Percentiles rank a stretch among this genome's conserved stretches.
Conservation (phyloP, 257 asterid genomes). For the Dorcoceras hygrometricum region DNA sequence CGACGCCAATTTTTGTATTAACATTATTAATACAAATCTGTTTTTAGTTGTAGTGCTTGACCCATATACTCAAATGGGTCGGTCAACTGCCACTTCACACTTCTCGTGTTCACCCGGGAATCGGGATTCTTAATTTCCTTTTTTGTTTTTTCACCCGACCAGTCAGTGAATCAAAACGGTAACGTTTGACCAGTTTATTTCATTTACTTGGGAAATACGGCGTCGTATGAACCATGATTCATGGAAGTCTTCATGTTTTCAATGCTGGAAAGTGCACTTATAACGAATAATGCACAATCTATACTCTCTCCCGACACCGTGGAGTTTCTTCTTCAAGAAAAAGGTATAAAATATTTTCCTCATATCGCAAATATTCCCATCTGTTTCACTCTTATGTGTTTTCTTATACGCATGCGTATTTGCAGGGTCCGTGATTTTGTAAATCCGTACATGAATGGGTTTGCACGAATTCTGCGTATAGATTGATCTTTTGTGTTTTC, state of each 20-base stretch:
- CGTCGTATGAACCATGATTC: conserved; percentile 31
- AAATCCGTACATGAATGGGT: conserved; percentile 26
- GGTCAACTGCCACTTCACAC: not conserved
- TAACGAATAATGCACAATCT: conserved; percentile 30
- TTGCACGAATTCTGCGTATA: conserved; percentile 3
- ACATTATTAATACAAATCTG: no score
- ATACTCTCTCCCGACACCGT: conserved; percentile 34
- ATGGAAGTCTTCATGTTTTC: conserved; percentile 15
- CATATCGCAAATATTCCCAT: conserved; percentile 3
- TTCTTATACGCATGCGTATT: conserved; percentile 7
- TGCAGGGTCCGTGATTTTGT: conserved; percentile 19
- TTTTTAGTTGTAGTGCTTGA: not conserved
- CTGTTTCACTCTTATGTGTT: not conserved
- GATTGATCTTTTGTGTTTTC: conserved; percentile 33
- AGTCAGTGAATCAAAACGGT: conserved; percentile 3
- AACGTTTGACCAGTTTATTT: conserved; percentile 18
- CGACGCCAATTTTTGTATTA: conserved; percentile 20
- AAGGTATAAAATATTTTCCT: conserved; percentile 26
- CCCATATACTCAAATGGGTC: not conserved
- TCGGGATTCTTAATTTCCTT: not conserved
- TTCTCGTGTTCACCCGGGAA: not conserved
- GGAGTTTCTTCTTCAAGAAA: conserved; percentile 23
- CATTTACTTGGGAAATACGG: conserved; percentile 26
- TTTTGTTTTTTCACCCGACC: not conserved
- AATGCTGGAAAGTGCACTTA: conserved; percentile 4